Percentiles rank a stretch among this genome's conserved stretches.
These are phyloP conservation scores for Ophioceras dolichostomum DNA, from an alignment of 2,329 filamentous ascomycete genomes.

Conservation along the genomic window DNA sequence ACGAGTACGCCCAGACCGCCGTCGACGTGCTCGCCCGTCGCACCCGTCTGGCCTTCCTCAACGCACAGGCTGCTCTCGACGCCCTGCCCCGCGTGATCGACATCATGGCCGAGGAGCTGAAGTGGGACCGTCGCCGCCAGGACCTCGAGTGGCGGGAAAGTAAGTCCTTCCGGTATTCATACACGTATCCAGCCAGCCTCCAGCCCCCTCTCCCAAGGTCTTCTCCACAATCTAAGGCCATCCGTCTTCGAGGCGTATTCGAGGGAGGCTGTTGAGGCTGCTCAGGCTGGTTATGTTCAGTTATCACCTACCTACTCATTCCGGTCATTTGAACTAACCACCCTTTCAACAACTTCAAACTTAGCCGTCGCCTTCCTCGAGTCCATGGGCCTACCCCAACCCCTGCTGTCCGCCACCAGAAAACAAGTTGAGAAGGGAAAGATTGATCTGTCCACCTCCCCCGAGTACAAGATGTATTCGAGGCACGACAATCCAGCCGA, in stretches of 20 bases:
- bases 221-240: no score
- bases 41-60: slow-evolving; percentile 78
- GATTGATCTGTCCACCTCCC: slow-evolving; percentile 41
- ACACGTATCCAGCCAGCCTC: no score
- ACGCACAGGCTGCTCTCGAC: slow-evolving; percentile 82
- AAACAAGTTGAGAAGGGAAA: slow-evolving; percentile 49
- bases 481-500: slow-evolving; percentile 40
- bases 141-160: slow-evolving; percentile 57
- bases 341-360: slow-evolving; percentile 4
- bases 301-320: no score
- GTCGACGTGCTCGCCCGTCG: slow-evolving; percentile 79
- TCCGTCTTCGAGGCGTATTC: no score
- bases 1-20: slow-evolving; percentile 87
- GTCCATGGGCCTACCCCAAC: slow-evolving; percentile 53
- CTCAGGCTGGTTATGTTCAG: no score
- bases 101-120: slow-evolving; percentile 73
- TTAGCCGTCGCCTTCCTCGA: slow-evolving; percentile 48
- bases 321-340: no score
- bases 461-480: slow-evolving; percentile 52
- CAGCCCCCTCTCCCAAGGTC: no score
- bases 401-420: slow-evolving; percentile 43
- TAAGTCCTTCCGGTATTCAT: no score
- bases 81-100: slow-evolving; percentile 78
- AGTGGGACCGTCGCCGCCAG: slow-evolving; percentile 63
- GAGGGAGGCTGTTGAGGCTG: no score